Base-by-base conservation (phyloP, 495 filamentous ascomycete species). In the Elaphomyces granulatus region DNA sequence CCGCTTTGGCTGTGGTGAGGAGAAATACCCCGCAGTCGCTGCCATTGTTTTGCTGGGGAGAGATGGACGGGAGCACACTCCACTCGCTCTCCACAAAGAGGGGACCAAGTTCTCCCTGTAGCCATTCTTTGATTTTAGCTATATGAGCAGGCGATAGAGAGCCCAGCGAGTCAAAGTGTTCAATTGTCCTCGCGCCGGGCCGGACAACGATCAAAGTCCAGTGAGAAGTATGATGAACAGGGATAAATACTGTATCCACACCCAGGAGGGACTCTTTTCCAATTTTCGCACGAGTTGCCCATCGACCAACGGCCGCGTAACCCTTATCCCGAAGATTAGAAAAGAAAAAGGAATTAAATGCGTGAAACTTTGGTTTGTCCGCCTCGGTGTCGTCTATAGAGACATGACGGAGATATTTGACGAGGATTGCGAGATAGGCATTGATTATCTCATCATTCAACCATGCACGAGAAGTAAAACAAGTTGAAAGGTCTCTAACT, bases 401-500 rank as follows among this genome's bases (percentile, higher is more conserved):
- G 12, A 59, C 51, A 26, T 70, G 52, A 35, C 79, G 78, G 30
- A 78, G 59, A 38, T 74, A 69, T 2, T 74, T 64, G 12, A 80
- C 68, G 16, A 86, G 57, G 16, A 74, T 53, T 1, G 64, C 54
- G 6, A 90, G 58, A 17, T 79, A 78, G 2, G 72, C 67, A 44
- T 82, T 84, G 48, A 93, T 78, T 15, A 83, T 70, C 38, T 87
- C 80, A 54, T 93, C 85, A 48, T 93, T 90, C 0, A 94, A 61
- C 86, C 86, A 94, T 0, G 58, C 62, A 7, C 53, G 49, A 2
- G 55, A 52, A 3, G 49, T 55, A 41, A 44, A 80, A 58, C 37
- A 87, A 40, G 58, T 70, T 61, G 16, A 56, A 26, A 93, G 78
- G 46, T 88, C 82, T 37, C 66, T 65, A 3, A 64, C 58, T 15